phyloP scores from a whole-genome alignment of 345 rosid species.

The Dipteronia dyeriana region DNA sequence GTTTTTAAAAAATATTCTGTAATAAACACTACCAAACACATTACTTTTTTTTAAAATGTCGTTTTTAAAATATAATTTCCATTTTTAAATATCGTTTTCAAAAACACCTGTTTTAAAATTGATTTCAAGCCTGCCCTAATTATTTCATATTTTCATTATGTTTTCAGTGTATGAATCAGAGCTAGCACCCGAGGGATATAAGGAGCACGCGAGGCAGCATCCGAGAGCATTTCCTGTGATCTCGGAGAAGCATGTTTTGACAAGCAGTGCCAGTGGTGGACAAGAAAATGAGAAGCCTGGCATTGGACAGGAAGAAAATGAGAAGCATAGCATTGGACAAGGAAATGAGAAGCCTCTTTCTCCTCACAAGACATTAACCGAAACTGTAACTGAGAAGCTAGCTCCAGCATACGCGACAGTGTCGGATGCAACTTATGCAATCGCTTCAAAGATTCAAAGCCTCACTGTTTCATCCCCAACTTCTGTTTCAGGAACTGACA shows the following conservation, averaged over 20 bases:
- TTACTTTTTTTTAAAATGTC: no score
- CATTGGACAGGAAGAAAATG: constrained; percentile 15
- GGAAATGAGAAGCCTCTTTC: constrained; percentile 16
- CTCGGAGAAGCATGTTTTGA: constrained; percentile 45
- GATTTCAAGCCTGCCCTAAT: neutral
- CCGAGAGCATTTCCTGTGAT: constrained; percentile 44
- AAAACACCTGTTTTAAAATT: no score
- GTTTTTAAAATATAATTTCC: no score
- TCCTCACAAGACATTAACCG: constrained; percentile 39
- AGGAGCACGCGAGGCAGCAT: constrained; percentile 50
- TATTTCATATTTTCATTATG: constrained; percentile 12
- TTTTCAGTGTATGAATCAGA: constrained; percentile 77
- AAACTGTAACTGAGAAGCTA: constrained; percentile 43
- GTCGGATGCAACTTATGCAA: constrained; percentile 44
- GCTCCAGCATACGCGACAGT: constrained; percentile 53
- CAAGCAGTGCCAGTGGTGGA: constrained; percentile 30
- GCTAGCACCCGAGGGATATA: constrained; percentile 54
- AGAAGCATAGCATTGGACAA: constrained; percentile 12
- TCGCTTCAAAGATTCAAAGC: constrained; percentile 52
- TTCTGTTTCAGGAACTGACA: constrained; percentile 21
- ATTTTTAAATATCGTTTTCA: no score
- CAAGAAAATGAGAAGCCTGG: constrained; percentile 23
- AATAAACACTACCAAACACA: no score
- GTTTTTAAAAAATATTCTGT: no score
- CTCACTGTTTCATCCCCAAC: constrained; percentile 35